Base-by-base conservation (phyloP, 495 filamentous ascomycete genomes). In the Hypomontagnella monticulosa region DNA sequence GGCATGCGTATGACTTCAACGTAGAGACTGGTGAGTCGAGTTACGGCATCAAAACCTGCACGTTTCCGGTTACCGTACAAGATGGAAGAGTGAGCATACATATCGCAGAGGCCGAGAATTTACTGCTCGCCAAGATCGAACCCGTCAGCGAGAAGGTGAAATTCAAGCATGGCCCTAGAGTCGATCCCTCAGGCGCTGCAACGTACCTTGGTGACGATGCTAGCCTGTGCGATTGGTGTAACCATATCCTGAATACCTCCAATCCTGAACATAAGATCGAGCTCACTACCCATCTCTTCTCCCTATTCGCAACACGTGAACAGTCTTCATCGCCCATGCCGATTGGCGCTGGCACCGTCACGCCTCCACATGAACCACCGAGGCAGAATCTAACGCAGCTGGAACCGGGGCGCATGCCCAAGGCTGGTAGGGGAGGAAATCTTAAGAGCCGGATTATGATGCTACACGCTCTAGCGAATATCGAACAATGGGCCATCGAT, bases 1-100 rank as follows among this genome's bases (percentile, higher is more conserved):
- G 82, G 82, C 82, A 84, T 66, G 82, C 82, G 3, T 84, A 84
- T 71, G 82, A 84, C 61, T 84, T 84, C 66, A 84, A 84, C 59
- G 79, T 84, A 61, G 80, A 84, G 69, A 84, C 82, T 1, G 82
- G 82, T 50, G 81, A 83, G 69, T 84, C 81, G 8, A 84, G 81
- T 57, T 79, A 81, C 2, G 82, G 82, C 5, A 78, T 84, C 70
- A 83, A 80, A 65, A 76, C 82, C 2, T 84, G 82, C 66, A 84
- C 81, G 0, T 84, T 80, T 41, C 78, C 81, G 1, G 75, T 84
- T 19, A 70, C 78, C 47, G 70, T 82, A 4, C 67, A 75, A 20
- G 73, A 74, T 18, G 80, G 74, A 11, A 65, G 54, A 23, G 76
- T 81, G 41, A 54, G 68, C 15, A 52, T 83, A 32, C 59, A 74